Percentiles rank a stretch among this genome's conserved stretches.
phyloP scores from a whole-genome alignment of 805 yeast genomes.

The Yarrowia deformans region DNA sequence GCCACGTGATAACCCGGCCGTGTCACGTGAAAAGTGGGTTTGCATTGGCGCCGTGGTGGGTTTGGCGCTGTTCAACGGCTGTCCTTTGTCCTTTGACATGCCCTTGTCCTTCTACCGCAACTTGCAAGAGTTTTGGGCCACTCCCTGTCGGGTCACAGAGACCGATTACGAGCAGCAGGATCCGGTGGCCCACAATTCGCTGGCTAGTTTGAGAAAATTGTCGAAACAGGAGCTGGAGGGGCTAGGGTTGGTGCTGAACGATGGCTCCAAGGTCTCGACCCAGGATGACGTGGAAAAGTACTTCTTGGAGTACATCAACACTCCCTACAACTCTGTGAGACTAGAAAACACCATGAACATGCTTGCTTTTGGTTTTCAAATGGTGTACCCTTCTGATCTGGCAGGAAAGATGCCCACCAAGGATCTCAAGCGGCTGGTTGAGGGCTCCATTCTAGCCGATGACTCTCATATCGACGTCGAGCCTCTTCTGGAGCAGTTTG shows the following conservation, averaged over 20 bases:
- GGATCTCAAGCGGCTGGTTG: conserved; percentile 49
- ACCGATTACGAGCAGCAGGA: conserved; percentile 43
- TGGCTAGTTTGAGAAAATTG: conserved; percentile 39
- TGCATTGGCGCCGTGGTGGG: conserved; percentile 45
- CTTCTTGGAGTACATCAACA: conserved; percentile 3
- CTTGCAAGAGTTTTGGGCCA: background rate
- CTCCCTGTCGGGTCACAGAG: background rate
- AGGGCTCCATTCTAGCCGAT: conserved; percentile 54
- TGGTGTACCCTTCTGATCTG: conserved; percentile 21
- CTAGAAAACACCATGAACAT: conserved; percentile 3
- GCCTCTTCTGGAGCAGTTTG: conserved; percentile 52
- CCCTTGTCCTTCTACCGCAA: conserved; percentile 45
- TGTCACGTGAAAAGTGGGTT: conserved; percentile 15
- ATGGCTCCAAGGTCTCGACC: background rate
- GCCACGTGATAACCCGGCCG: background rate
- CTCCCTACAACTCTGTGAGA: background rate
- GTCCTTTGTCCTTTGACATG: conserved; percentile 45
- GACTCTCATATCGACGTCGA: conserved; percentile 49
- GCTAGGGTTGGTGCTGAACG: background rate
- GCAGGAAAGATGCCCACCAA: conserved; percentile 40
- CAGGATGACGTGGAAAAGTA: background rate
- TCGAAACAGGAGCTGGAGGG: conserved; percentile 32
- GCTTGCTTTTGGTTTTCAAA: conserved; percentile 12
- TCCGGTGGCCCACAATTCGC: conserved; percentile 43
- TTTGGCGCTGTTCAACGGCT: conserved; percentile 48